Evolutionary conservation across 2,329 filamentous ascomycete genomes (phyloP).

Genomic region (Aspergillus brunneoviolaceus): DNA sequence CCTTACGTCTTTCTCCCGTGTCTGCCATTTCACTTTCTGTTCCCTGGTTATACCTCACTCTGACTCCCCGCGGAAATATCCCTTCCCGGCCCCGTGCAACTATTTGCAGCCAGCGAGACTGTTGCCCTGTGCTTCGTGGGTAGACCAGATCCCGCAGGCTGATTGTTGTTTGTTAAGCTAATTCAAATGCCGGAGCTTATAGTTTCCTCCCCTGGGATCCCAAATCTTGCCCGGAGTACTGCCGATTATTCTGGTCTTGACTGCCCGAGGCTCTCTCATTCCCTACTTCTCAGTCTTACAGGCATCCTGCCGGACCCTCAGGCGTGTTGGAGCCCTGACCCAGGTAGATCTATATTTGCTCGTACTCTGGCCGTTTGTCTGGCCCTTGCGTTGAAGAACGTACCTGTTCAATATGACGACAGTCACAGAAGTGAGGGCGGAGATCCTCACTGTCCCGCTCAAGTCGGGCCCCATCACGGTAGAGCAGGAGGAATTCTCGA

Average conservation of each 20-base stretch:
- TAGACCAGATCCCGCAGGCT: conserved; percentile 2
- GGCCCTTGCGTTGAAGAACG: background rate
- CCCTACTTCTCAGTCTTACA: background rate
- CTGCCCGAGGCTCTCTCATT: background rate
- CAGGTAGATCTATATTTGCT: background rate
- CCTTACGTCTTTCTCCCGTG: background rate
- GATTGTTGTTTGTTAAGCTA: conserved; percentile 1
- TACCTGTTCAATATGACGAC: conserved; percentile 24
- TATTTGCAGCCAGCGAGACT: background rate
- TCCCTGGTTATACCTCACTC: background rate
- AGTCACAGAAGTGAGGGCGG: conserved; percentile 25
- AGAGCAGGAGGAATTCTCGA: conserved; percentile 27
- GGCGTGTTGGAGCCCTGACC: background rate
- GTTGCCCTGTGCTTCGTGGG: conserved; percentile 1
- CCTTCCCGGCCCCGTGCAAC: background rate
- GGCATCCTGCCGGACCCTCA: background rate
- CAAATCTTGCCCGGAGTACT: background rate
- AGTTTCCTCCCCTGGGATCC: background rate
- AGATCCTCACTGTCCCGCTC: conserved; percentile 15
- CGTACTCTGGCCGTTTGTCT: background rate
- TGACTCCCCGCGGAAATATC: conserved; percentile 9
- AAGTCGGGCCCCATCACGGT: conserved; percentile 26
- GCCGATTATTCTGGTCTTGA: background rate
- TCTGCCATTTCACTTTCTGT: background rate
- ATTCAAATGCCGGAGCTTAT: background rate